phyloP scores from a whole-genome alignment of 2,329 filamentous ascomycete species.

The Diaporthe batatas region DNA sequence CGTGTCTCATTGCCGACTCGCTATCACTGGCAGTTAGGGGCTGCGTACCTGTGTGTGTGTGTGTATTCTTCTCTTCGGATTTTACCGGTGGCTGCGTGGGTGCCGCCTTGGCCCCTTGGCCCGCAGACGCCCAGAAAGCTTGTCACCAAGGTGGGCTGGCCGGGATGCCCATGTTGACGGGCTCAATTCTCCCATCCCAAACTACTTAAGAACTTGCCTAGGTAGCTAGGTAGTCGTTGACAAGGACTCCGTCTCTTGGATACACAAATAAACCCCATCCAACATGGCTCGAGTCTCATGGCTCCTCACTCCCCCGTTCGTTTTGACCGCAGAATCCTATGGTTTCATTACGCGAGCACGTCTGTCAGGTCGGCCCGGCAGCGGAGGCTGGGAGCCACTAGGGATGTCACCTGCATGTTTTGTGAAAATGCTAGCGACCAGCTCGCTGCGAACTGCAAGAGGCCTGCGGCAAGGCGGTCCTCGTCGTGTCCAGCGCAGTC shows the following conservation, averaged over 20 bases:
- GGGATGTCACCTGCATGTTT: neutral
- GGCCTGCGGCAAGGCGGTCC: neutral
- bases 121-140: constrained; percentile 24
- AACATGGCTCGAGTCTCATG: neutral
- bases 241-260: neutral
- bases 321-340: neutral
- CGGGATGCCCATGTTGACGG: neutral
- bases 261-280: neutral
- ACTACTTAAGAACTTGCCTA: no score
- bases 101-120: constrained; percentile 24
- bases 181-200: no score
- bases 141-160: neutral
- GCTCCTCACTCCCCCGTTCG: neutral
- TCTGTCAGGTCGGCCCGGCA: constrained; percentile 1
- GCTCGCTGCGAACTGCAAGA: neutral
- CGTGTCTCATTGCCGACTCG: neutral
- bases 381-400: neutral
- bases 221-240: no score
- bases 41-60: neutral
- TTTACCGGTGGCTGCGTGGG: neutral
- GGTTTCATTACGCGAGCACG: constrained; percentile 30
- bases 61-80: no score
- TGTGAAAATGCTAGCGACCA: neutral
- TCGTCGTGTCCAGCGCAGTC: neutral
- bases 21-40: neutral